Percentiles rank a stretch among this genome's conserved stretches.
phyloP scores from a whole-genome alignment of 1,139 yeast species.

The Geotrichum klebahnii region DNA sequence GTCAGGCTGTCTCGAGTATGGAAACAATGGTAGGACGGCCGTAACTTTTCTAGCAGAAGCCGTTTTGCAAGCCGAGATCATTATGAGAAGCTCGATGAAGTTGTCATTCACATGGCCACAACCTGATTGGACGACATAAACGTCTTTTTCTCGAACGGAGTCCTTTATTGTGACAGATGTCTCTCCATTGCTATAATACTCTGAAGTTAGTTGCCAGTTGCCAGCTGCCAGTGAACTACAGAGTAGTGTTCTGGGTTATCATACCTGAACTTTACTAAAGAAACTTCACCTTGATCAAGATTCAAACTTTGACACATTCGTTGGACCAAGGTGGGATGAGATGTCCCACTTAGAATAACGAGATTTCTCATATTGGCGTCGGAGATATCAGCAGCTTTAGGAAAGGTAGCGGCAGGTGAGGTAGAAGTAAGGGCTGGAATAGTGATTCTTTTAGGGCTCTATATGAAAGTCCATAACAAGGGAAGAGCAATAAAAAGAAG shows the following conservation, averaged over 20 bases:
- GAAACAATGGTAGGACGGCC: slow-evolving; percentile 91
- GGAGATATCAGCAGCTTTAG: neutral
- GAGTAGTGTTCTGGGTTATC: neutral
- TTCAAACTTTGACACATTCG: slow-evolving; percentile 62
- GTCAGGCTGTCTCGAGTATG: slow-evolving; percentile 95
- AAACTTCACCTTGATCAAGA: slow-evolving; percentile 56
- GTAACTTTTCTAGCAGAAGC: slow-evolving; percentile 93
- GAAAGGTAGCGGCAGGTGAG: neutral
- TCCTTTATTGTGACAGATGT: slow-evolving; percentile 79
- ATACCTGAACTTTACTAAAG: slow-evolving; percentile 52
- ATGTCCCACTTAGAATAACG: slow-evolving; percentile 71
- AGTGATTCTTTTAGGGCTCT: no score
- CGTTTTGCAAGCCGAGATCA: slow-evolving; percentile 90
- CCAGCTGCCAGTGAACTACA: no score
- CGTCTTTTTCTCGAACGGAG: slow-evolving; percentile 90
- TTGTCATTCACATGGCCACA: slow-evolving; percentile 91
- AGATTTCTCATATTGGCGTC: slow-evolving; percentile 57
- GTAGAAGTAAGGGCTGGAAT: no score
- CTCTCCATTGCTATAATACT: slow-evolving; percentile 62
- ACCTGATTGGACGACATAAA: slow-evolving; percentile 67
- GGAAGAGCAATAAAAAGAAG: no score
- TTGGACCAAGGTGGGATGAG: slow-evolving; percentile 62
- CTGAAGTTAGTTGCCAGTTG: no score
- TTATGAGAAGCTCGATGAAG: slow-evolving; percentile 79
- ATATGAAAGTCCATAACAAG: no score